Conservation (phyloP, 2,329 filamentous ascomycete genomes). For the Pseudogymnoascus sp. region DNA sequence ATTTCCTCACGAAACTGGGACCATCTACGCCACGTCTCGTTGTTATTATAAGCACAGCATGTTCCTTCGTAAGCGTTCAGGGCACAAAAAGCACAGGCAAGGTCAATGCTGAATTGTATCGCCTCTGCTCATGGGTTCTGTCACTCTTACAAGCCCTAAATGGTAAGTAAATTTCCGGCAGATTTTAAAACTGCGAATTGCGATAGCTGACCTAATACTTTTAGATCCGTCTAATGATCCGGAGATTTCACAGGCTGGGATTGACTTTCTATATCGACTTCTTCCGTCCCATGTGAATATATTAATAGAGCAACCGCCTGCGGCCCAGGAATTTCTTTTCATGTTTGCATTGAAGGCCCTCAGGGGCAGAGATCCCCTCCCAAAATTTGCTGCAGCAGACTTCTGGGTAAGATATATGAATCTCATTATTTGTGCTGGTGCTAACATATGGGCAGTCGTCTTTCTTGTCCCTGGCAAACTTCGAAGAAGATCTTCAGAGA, state of each 20-base stretch:
- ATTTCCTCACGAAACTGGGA: constrained; percentile 55
- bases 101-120: constrained; percentile 42
- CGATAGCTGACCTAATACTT: constrained; percentile 11
- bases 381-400: constrained; percentile 65
- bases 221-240: constrained; percentile 55
- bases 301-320: constrained; percentile 50
- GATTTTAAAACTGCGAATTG: background rate
- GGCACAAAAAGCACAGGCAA: constrained; percentile 38
- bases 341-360: constrained; percentile 65
- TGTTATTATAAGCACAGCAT: constrained; percentile 62
- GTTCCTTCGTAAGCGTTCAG: constrained; percentile 59
- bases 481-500: constrained; percentile 37
- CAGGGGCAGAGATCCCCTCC: constrained; percentile 63
- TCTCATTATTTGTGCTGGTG: background rate
- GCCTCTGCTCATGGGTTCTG: constrained; percentile 55
- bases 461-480: constrained; percentile 37
- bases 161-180: constrained; percentile 33
- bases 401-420: constrained; percentile 57
- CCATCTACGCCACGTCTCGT: constrained; percentile 60
- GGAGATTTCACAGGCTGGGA: constrained; percentile 65
- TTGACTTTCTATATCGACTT: constrained; percentile 63
- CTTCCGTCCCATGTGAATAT: constrained; percentile 54
- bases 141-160: constrained; percentile 55
- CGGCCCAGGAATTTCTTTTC: constrained; percentile 59
- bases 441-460: constrained; percentile 36